phyloP scores from a whole-genome alignment of 805 yeast species.

The Isabelozyma heimii region DNA sequence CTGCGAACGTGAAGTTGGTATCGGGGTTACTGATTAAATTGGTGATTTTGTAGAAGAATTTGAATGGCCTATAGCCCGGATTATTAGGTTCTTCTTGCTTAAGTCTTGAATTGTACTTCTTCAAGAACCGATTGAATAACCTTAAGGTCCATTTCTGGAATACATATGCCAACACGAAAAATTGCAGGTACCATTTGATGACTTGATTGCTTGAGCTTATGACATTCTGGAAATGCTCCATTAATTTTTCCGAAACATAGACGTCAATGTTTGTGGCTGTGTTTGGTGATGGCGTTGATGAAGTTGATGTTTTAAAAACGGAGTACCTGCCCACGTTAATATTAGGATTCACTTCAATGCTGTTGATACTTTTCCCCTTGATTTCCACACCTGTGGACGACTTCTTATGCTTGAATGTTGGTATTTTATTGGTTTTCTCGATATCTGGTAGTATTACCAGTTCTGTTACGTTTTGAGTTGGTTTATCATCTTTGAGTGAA shows the following conservation, averaged over 20 bases:
- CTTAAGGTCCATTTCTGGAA: slow-evolving; percentile 36
- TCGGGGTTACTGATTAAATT: slow-evolving; percentile 16
- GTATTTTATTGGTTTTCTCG: no score
- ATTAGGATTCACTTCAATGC: slow-evolving; percentile 8
- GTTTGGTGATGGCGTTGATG: neutral
- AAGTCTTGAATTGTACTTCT: slow-evolving; percentile 20
- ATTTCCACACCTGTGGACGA: neutral
- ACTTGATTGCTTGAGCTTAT: slow-evolving; percentile 16
- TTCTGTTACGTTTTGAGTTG: no score
- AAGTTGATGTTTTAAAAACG: slow-evolving; percentile 6
- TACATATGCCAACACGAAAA: slow-evolving; percentile 19
- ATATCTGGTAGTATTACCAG: no score
- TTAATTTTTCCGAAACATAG: slow-evolving; percentile 20
- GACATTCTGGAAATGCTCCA: slow-evolving; percentile 17
- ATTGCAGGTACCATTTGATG: slow-evolving; percentile 23
- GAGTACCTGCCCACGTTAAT: slow-evolving; percentile 1
- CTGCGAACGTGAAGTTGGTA: slow-evolving; percentile 14
- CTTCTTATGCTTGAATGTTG: no score
- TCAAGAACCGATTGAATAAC: slow-evolving; percentile 33
- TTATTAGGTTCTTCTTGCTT: slow-evolving; percentile 8
- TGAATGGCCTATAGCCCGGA: slow-evolving; percentile 6
- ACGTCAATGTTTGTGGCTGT: slow-evolving; percentile 9
- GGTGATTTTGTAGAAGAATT: slow-evolving; percentile 20
- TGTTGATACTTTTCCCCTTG: slow-evolving; percentile 6
- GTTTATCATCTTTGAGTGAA: no score